Percentiles rank a stretch among this genome's conserved stretches.
These are phyloP conservation scores for Gracilaria domingensis DNA, from an alignment of 23 red algal genomes.

Conservation along the genomic window DNA sequence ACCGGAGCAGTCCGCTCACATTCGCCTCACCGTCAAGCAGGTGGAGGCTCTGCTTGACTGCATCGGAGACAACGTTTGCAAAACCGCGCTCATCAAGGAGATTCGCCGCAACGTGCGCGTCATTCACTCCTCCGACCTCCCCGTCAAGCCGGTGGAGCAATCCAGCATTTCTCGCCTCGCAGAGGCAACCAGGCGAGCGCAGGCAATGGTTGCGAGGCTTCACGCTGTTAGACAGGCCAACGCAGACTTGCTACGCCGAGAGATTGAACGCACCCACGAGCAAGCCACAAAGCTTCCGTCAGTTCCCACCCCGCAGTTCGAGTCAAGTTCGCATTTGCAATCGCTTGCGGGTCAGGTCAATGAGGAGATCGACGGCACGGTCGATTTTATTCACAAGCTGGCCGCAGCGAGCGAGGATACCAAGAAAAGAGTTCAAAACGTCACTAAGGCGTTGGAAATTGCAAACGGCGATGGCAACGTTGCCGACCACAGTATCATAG, in stretches of 20 bases:
- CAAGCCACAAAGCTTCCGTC: constrained; percentile 7
- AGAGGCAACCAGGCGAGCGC: neutral
- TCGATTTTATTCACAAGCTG: constrained; percentile 20
- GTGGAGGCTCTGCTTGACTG: neutral
- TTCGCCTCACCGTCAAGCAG: constrained; percentile 15
- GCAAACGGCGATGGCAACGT: neutral
- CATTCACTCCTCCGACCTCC: constrained; percentile 24
- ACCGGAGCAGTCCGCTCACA: constrained; percentile 18
- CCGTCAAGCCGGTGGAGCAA: neutral
- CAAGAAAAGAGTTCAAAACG: constrained; percentile 24
- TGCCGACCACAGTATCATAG: constrained; percentile 6
- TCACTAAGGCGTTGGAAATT: constrained; percentile 28
- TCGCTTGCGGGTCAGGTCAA: constrained; percentile 26
- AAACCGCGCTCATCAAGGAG: neutral
- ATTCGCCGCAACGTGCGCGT: constrained; percentile 46
- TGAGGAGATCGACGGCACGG: neutral
- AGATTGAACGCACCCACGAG: constrained; percentile 7
- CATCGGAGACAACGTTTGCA: neutral
- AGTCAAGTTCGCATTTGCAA: neutral
- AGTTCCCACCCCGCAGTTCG: neutral
- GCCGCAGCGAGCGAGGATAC: constrained; percentile 20
- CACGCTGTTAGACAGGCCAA: neutral
- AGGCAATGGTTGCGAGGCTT: neutral
- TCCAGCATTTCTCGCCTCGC: neutral
- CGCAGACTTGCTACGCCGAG: neutral